Evolutionary conservation across 768 basidiomycete species (phyloP), one percentile per base, ranked within the genome.

Genomic region (Agrocybe pediades): DNA sequence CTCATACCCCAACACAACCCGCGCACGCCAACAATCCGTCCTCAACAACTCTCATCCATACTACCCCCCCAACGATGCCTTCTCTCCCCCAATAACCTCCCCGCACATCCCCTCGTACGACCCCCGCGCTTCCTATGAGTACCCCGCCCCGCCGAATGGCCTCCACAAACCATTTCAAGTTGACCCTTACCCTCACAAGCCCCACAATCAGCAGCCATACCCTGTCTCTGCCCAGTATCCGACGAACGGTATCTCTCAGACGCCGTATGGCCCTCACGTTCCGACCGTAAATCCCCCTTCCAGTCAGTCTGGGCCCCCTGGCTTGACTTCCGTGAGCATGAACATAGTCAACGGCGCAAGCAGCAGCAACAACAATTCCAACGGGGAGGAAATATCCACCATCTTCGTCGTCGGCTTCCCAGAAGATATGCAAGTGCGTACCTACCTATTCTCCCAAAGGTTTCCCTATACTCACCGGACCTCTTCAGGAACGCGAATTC

Each of bases 371-470:
- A 54, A 65, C 2, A 66, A 65, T 26, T 55, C 65, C 25, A 68
- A 73, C 33, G 83, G 84, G 53, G 95, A 97, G 69, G 94, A 96
- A 64, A 97, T 97, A 43, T 95, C 90, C 9, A 97, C 95, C 5
- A 95, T 97, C 58, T 99, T 99, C 58, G 95, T 99, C 2, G 96
- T 98, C 23, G 97, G 97, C 0, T 99, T 99, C 68, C 97, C 97
- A 3, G 97, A 99, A 53, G 97, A 99, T 64, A 98, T 98, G 92
- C 88, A 90, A 83, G 95, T 92, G 62, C 59, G 88, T 80, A 49
- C 49, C 27, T 20, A 24, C 50, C 25, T 41, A 25, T 58, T 47
- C 26, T 15, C 19, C 27, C 48, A 36, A 30, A 51, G 39, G 57
- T 54, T 61, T 59, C n/a, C n/a, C n/a, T n/a, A n/a, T n/a, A 48